Base-by-base conservation (phyloP, 2,329 filamentous ascomycete species). In the Claviceps sp. region DNA sequence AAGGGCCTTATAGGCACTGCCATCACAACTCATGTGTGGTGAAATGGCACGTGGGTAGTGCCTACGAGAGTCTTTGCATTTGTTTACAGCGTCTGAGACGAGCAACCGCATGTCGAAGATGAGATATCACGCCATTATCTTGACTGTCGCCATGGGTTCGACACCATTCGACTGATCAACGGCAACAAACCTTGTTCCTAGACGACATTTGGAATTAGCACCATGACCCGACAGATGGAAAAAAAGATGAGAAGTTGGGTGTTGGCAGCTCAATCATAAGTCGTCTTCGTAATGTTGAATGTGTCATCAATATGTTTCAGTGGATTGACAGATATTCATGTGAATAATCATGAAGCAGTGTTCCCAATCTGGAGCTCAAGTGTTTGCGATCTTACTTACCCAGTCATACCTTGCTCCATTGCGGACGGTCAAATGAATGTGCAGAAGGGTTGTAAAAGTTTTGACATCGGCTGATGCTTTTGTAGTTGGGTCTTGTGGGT, bases 51-150 rank as follows among this genome's bases (percentile, higher is more conserved):
- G 7, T 30, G 26, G 26, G 9, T 30, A 2, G 87, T 90, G 53
- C 93, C 93, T 54, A 87, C 83, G 52, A 95, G 76, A 37, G 93
- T 85, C 89, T 89, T 62, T 86, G 90, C 61, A 95, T 88, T 65
- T 88, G 83, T 71, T 95, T 79, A 60, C 81, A 74, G 56, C 86
- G 82, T 58, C 93, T 86, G 56, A 95, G 75, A 65, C 84, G 78
- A 60, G 85, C 82, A 55, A 89, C 85, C 57, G 83, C 81, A 63
- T 89, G 65, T 95, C 88, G 73, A 96, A 97, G 59, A 98, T 75
- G 55, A 96, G 80, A 71, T 91, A 96, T 58, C 86, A 84, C 59
- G 84, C 82, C 47, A 82, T 82, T 55, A 95, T 81, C 64, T 79
- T 76, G 58, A 87, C 91, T 63, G 97, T 93, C 55, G 88, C 82